Conservation (phyloP, 169 alveolate genomes). For the Cryptosporidium andersoni region DNA sequence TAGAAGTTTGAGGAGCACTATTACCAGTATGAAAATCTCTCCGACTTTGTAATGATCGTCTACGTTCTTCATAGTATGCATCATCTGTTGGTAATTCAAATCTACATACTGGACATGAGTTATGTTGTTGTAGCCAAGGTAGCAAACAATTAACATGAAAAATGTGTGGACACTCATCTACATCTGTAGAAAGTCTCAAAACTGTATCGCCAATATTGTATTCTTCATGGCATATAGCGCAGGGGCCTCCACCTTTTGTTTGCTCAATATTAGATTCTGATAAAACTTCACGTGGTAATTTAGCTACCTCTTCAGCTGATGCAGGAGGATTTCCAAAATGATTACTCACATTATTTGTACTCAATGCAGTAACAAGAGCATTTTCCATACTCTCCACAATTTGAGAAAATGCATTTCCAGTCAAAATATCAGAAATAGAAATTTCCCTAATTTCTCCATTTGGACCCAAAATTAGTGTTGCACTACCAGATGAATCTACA, state of each 20-base stretch:
- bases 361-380: conserved; percentile 75
- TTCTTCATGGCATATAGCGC: conserved; percentile 86
- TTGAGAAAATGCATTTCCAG: conserved; percentile 42
- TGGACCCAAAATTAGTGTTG: conserved; percentile 49
- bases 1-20: too few relatives aligned
- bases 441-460: conserved; percentile 65
- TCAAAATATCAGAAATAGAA: conserved; percentile 20
- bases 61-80: conserved; percentile 86
- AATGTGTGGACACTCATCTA: conserved; percentile 87
- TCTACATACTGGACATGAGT: conserved; percentile 96
- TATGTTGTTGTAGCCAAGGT: conserved; percentile 95
- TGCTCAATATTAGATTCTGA: conserved; percentile 70
- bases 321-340: conserved; percentile 87
- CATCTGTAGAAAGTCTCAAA: conserved; percentile 77
- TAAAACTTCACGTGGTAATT: conserved; percentile 76
- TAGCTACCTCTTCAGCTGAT: conserved; percentile 78
- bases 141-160: conserved; percentile 92
- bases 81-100: conserved; percentile 93
- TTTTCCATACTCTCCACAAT: conserved; percentile 80
- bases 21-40: too few relatives aligned
- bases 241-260: conserved; percentile 74
- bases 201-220: conserved; percentile 77
- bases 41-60: conserved; percentile 49
- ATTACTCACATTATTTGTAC: conserved; percentile 83
- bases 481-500: not conserved